phyloP scores from a whole-genome alignment of 305 asterid genomes.

The Andrographis paniculata region DNA sequence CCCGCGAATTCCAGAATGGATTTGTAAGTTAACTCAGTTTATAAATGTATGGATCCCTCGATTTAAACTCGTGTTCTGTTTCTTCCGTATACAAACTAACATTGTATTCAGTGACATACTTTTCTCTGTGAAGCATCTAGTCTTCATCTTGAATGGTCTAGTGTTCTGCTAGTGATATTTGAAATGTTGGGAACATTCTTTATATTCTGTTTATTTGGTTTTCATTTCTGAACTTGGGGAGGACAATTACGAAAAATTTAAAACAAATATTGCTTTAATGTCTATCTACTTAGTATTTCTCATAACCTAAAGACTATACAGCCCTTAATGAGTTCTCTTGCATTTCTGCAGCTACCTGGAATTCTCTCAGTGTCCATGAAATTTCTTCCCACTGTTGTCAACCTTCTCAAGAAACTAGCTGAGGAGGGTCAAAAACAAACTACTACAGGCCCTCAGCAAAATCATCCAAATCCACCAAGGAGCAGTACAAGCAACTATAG shows the following conservation, averaged over 20 bases:
- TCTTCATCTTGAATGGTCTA: background rate
- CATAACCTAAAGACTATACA: background rate
- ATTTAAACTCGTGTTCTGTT: background rate
- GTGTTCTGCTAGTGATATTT: background rate
- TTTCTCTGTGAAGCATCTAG: no score
- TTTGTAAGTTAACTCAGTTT: conserved; percentile 43
- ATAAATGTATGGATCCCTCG: conserved; percentile 5
- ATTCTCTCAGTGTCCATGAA: conserved; percentile 74
- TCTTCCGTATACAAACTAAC: no score
- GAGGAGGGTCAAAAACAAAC: conserved; percentile 75
- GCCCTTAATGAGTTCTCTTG: background rate
- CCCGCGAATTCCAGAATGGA: conserved; percentile 92
- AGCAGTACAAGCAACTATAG: conserved; percentile 18
- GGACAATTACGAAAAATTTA: no score
- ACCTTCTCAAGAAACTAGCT: conserved; percentile 73
- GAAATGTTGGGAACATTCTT: background rate
- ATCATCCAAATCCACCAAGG: conserved; percentile 27
- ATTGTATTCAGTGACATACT: background rate
- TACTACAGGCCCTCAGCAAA: conserved; percentile 38
- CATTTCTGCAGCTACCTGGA: conserved; percentile 79
- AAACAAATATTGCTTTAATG: background rate
- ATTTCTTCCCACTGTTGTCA: conserved; percentile 89
- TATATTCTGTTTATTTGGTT: no score
- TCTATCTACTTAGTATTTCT: no score
- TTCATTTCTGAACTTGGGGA: background rate